These are phyloP conservation scores for Cadophora gregata DNA, from an alignment of 2,329 filamentous ascomycete species.

Conservation along the genomic window DNA sequence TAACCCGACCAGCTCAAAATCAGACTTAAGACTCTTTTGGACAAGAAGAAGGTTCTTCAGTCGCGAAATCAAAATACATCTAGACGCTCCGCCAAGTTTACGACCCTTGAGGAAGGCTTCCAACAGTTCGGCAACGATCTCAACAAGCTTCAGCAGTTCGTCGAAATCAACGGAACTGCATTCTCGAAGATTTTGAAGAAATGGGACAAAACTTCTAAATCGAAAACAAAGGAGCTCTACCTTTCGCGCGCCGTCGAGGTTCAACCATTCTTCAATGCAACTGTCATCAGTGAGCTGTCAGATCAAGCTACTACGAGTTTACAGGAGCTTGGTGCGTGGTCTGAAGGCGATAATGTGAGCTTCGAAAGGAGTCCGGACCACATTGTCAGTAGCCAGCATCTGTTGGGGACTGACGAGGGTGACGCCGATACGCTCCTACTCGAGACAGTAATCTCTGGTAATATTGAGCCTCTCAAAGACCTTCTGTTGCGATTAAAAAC, in stretches of 20 bases:
- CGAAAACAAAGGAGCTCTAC: constrained; percentile 96
- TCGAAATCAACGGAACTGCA: constrained; percentile 96
- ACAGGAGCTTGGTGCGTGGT: constrained; percentile 94
- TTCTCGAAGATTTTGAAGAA: constrained; percentile 99
- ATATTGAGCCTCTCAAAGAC: constrained; percentile 77
- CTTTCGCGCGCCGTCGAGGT: constrained; percentile 95
- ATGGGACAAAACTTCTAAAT: constrained; percentile 99
- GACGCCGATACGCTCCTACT: constrained; percentile 89
- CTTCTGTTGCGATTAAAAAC: constrained; percentile 75
- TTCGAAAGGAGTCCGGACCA: constrained; percentile 69
- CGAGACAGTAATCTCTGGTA: constrained; percentile 84
- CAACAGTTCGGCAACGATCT: constrained; percentile 96
- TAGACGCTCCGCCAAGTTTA: constrained; percentile 90
- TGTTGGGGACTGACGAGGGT: constrained; percentile 80
- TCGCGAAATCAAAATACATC: constrained; percentile 78
- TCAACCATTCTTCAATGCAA: constrained; percentile 96
- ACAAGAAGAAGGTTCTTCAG: constrained; percentile 93
- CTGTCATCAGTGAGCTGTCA: constrained; percentile 94
- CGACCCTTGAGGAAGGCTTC: constrained; percentile 93
- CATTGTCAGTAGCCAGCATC: constrained; percentile 68
- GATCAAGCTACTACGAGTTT: constrained; percentile 97
- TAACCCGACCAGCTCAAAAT: constrained; percentile 76
- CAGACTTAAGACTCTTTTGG: constrained; percentile 86
- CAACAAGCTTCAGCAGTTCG: constrained; percentile 98
- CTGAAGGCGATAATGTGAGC: constrained; percentile 91